phyloP scores from a whole-genome alignment of 2,329 filamentous ascomycete genomes.

The Exophiala viscosa region DNA sequence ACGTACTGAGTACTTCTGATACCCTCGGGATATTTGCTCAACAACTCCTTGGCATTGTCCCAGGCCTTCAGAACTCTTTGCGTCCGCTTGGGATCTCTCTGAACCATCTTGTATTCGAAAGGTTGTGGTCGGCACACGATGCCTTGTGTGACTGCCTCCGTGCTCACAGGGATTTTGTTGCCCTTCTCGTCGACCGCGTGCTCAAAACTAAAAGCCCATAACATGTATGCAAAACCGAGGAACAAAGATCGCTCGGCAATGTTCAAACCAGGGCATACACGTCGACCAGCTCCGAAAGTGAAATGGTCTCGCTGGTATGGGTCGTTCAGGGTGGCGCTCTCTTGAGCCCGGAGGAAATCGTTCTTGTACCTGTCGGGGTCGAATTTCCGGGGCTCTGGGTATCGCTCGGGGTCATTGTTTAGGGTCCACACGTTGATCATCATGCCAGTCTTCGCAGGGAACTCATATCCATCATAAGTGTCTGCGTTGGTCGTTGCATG shows the following conservation, averaged over 20 bases:
- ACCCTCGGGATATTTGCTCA: background rate
- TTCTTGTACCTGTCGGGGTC: constrained; percentile 30
- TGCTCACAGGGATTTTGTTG: background rate
- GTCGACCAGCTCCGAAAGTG: constrained; percentile 54
- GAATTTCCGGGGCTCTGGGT: constrained; percentile 30
- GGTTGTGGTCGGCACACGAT: background rate
- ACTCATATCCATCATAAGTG: background rate
- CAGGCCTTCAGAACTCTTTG: background rate
- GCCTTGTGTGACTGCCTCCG: background rate
- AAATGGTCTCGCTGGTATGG: constrained; percentile 32
- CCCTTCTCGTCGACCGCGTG: background rate
- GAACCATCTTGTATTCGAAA: background rate
- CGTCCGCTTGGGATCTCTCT: background rate
- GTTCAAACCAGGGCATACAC: constrained; percentile 31
- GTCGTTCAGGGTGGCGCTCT: constrained; percentile 33
- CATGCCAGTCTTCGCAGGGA: background rate
- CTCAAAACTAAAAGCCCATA: constrained; percentile 7
- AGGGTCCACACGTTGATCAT: constrained; percentile 31
- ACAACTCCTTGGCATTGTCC: background rate
- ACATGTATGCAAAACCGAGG: constrained; percentile 54
- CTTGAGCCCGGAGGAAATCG: constrained; percentile 30
- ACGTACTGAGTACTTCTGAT: background rate
- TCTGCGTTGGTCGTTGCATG: background rate
- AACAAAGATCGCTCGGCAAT: constrained; percentile 38
- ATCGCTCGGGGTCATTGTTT: constrained; percentile 29